These are phyloP conservation scores for Lasiodiplodia sp. DNA, from an alignment of 2,329 filamentous ascomycete species.

Conservation along the genomic window DNA sequence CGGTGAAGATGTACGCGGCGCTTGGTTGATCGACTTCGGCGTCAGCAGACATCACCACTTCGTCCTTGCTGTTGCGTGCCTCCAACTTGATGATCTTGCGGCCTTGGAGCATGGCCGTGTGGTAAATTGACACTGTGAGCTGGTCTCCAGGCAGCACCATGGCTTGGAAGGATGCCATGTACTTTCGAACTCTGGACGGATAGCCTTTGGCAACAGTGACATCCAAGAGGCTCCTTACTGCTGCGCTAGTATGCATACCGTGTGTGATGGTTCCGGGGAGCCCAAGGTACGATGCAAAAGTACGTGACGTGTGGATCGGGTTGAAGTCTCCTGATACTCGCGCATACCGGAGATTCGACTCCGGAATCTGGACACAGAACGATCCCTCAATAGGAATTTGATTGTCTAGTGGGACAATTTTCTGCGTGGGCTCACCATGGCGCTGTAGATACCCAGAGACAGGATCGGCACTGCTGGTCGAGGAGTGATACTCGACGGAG, in stretches of 20 bases:
- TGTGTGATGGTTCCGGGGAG: slow-evolving; percentile 52
- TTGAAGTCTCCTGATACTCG: slow-evolving; percentile 50
- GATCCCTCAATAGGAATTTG: slow-evolving; percentile 33
- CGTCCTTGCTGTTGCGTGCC: slow-evolving; percentile 41
- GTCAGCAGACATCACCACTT: slow-evolving; percentile 44
- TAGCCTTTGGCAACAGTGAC: slow-evolving; percentile 34
- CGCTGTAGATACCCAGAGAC: slow-evolving; percentile 38
- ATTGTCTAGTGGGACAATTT: slow-evolving; percentile 31
- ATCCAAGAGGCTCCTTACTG: slow-evolving; percentile 42
- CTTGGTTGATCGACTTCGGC: slow-evolving; percentile 42
- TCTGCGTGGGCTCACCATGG: slow-evolving; percentile 32
- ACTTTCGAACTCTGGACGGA: slow-evolving; percentile 38
- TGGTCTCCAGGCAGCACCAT: slow-evolving; percentile 48
- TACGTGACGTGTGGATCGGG: slow-evolving; percentile 50
- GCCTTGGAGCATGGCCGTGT: slow-evolving; percentile 47
- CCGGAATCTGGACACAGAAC: slow-evolving; percentile 32
- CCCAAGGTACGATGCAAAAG: slow-evolving; percentile 46
- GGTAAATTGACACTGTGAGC: slow-evolving; percentile 43
- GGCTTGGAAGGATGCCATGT: slow-evolving; percentile 42
- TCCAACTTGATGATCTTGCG: slow-evolving; percentile 44
- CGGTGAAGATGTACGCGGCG: slow-evolving; percentile 52
- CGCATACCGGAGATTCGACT: slow-evolving; percentile 38
- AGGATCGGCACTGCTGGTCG: slow-evolving; percentile 33
- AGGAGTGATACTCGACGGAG: slow-evolving; percentile 11
- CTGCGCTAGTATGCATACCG: slow-evolving; percentile 50